Percentiles rank a stretch among this genome's conserved stretches.
phyloP scores from a whole-genome alignment of 768 basidiomycete species.

The Xerocomus potaroensis region DNA sequence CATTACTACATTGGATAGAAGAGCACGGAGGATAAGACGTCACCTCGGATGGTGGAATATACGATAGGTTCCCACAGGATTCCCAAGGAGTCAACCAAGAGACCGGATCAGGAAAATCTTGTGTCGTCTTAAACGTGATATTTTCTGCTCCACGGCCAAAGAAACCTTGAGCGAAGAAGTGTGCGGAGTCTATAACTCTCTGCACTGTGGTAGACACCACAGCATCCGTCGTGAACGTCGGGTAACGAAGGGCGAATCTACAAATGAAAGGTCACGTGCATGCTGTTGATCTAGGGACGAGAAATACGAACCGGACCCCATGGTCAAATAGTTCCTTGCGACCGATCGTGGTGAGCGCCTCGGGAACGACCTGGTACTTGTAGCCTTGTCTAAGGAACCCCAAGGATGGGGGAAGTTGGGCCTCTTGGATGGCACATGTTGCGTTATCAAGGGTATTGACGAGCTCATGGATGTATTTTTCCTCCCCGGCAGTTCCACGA shows the following conservation, averaged over 20 bases:
- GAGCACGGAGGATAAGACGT: neutral
- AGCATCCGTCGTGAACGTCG: constrained; percentile 12
- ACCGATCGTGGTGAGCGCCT: constrained; percentile 36
- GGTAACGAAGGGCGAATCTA: constrained; percentile 22
- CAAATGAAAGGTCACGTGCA: neutral
- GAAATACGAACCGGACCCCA: constrained; percentile 37
- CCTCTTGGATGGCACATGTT: constrained; percentile 19
- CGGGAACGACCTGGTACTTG: constrained; percentile 28
- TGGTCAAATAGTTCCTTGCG: constrained; percentile 37
- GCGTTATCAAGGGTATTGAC: constrained; percentile 28
- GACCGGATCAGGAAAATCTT: constrained; percentile 31
- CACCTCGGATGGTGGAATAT: neutral
- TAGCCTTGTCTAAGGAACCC: constrained; percentile 38
- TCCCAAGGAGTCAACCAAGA: constrained; percentile 40
- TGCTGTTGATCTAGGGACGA: no score
- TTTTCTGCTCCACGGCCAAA: constrained; percentile 30
- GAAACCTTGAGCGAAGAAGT: constrained; percentile 38
- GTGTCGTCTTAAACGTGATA: constrained; percentile 26
- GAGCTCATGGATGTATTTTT: constrained; percentile 29
- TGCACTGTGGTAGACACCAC: constrained; percentile 10
- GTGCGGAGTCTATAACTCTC: constrained; percentile 37
- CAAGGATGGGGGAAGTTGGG: constrained; percentile 30
- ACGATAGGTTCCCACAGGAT: constrained; percentile 26
- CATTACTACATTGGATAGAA: neutral
- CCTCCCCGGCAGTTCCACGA: constrained; percentile 32